These are phyloP conservation scores for Amanita pallidorosea DNA, from an alignment of 768 basidiomycete genomes.

Conservation along the genomic window DNA sequence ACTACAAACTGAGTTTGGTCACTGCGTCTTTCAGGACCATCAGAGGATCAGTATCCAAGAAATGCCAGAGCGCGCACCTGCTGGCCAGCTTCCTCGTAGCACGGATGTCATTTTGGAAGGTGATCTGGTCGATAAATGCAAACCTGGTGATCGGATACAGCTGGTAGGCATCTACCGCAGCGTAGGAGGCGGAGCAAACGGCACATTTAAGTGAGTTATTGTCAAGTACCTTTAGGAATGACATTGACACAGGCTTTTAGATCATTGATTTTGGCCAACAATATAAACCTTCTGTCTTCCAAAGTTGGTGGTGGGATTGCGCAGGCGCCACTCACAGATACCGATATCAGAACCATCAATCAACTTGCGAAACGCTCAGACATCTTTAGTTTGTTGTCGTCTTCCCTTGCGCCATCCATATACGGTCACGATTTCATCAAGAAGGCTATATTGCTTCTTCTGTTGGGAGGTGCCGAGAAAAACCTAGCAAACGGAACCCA, in stretches of 20 bases:
- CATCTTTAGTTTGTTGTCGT: slow-evolving; percentile 82
- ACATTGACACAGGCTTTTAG: slow-evolving; percentile 27
- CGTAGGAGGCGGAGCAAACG: slow-evolving; percentile 80
- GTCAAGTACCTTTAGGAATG: slow-evolving; percentile 7
- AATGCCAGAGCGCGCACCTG: slow-evolving; percentile 98
- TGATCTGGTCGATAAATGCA: slow-evolving; percentile 94
- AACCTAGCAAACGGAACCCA: slow-evolving; percentile 96
- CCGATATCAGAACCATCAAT: slow-evolving; percentile 93
- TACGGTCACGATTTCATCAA: slow-evolving; percentile 97
- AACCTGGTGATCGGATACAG: slow-evolving; percentile 96
- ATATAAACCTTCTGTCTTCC: slow-evolving; percentile 87
- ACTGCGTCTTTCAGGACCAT: slow-evolving; percentile 89
- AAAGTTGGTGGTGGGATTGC: slow-evolving; percentile 95
- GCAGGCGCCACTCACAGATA: slow-evolving; percentile 83
- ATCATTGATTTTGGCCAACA: slow-evolving; percentile 89
- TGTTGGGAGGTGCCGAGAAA: slow-evolving; percentile 96
- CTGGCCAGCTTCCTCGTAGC: slow-evolving; percentile 92
- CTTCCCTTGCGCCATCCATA: slow-evolving; percentile 95
- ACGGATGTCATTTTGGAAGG: slow-evolving; percentile 95
- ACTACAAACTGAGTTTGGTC: slow-evolving; percentile 87
- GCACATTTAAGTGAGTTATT: slow-evolving; percentile 81
- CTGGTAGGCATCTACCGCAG: slow-evolving; percentile 93
- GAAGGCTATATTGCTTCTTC: slow-evolving; percentile 80
- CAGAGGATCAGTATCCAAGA: slow-evolving; percentile 98
- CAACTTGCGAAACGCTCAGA: slow-evolving; percentile 81